A percentile compares a stretch with the other conserved stretches of the same genome.
Conservation (phyloP, 305 asterid species). For the Rubia occidens region DNA sequence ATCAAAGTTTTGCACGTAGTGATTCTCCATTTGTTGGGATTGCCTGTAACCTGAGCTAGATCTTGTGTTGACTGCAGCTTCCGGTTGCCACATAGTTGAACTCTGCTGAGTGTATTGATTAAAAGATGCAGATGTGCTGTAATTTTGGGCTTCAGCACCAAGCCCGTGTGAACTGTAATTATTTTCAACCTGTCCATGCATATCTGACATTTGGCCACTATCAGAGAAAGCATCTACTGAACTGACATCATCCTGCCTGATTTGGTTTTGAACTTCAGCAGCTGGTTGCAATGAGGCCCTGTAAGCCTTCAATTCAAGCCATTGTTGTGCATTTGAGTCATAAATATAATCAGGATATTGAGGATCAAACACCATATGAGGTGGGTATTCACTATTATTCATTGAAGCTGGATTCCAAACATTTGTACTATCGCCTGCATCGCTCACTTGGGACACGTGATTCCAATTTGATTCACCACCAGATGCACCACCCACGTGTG, state of each 20-base stretch:
- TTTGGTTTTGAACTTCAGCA: constrained; percentile 39
- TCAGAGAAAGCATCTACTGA: constrained; percentile 29
- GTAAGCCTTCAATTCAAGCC: constrained; percentile 63
- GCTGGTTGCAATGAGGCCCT: constrained; percentile 37
- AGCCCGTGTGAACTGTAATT: constrained; percentile 33
- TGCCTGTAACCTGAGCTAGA: constrained; percentile 32
- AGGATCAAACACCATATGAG: constrained; percentile 85
- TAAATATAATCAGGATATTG: constrained; percentile 92
- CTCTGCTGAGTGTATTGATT: constrained; percentile 36
- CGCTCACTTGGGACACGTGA: constrained; percentile 38
- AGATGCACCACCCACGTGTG: constrained; percentile 30
- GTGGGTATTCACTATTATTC: constrained; percentile 58
- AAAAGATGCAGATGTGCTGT: constrained; percentile 41
- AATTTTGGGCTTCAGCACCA: constrained; percentile 38
- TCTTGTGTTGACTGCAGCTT: constrained; percentile 25
- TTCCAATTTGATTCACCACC: constrained; percentile 34
- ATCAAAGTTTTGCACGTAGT: constrained; percentile 31
- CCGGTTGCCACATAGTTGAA: constrained; percentile 40
- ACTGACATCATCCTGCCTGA: constrained; percentile 36
- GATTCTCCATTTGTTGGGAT: constrained; percentile 35
- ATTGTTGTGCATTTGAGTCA: constrained; percentile 62
- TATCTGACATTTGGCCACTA: constrained; percentile 25
- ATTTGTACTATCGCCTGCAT: constrained; percentile 29
- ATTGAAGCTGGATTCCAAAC: constrained; percentile 54
- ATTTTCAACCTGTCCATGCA: constrained; percentile 28